phyloP scores from a whole-genome alignment of 345 rosid species.

The Hibiscus tridactylites region DNA sequence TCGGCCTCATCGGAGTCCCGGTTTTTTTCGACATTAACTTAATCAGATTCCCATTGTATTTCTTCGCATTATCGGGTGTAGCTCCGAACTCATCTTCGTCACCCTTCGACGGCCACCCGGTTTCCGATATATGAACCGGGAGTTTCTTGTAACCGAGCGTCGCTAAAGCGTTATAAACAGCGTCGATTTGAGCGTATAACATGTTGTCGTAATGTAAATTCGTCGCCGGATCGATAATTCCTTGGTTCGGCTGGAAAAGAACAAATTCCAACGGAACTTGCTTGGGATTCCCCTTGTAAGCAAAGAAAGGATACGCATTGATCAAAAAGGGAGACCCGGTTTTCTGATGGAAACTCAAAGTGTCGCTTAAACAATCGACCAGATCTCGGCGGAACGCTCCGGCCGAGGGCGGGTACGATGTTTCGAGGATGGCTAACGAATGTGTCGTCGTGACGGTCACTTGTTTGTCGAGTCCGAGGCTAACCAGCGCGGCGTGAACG shows the following conservation, averaged over 20 bases:
- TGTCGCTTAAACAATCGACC: conserved; percentile 31
- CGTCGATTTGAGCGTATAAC: conserved; percentile 88
- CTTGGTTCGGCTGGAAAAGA: conserved; percentile 66
- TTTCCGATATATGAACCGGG: conserved; percentile 70
- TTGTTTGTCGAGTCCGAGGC: conserved; percentile 51
- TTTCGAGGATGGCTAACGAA: conserved; percentile 57
- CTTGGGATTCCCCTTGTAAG: conserved; percentile 75
- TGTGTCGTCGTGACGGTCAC: conserved; percentile 77
- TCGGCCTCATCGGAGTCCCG: conserved; percentile 75
- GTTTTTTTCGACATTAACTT: conserved; percentile 53
- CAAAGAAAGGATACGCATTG: conserved; percentile 93
- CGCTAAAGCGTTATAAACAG: conserved; percentile 66
- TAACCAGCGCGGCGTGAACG: conserved; percentile 58
- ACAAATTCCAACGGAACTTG: conserved; percentile 69
- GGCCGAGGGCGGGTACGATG: conserved; percentile 84
- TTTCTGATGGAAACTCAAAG: conserved; percentile 57
- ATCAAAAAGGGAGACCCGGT: conserved; percentile 71
- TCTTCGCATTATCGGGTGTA: conserved; percentile 70
- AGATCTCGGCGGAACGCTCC: conserved; percentile 71
- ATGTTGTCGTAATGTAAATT: conserved; percentile 79
- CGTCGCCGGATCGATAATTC: conserved; percentile 56
- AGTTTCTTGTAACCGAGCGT: conserved; percentile 57
- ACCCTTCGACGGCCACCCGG: conserved; percentile 99
- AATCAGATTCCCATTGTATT: conserved; percentile 71
- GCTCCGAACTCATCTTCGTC: conserved; percentile 82